phyloP scores from a whole-genome alignment of 306 rosid species.

The Cicer judaicum region DNA sequence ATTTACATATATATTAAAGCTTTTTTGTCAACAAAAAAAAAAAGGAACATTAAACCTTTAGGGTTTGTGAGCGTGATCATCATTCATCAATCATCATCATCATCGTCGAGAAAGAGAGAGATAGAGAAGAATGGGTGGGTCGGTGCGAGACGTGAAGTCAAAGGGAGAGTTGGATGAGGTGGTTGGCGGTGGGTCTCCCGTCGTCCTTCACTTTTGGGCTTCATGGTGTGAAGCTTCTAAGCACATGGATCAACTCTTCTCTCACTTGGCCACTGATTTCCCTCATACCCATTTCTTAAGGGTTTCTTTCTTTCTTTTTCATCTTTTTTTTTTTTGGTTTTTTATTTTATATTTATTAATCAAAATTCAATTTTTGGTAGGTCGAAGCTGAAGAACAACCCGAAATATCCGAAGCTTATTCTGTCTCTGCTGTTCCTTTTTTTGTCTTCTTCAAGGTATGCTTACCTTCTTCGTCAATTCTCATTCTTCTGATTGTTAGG shows the following conservation, averaged over 20 bases:
- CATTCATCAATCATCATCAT: background rate
- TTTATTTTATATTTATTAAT: background rate
- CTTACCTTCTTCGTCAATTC: background rate
- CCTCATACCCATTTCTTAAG: constrained; percentile 78
- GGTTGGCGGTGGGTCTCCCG: constrained; percentile 65
- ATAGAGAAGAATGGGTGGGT: constrained; percentile 67
- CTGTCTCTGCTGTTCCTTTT: constrained; percentile 90
- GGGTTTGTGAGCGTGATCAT: constrained; percentile 25
- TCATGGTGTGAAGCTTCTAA: constrained; percentile 97
- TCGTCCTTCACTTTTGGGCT: constrained; percentile 88
- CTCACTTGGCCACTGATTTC: constrained; percentile 82
- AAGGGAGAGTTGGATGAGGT: constrained; percentile 68
- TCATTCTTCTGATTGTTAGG: background rate
- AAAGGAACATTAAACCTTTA: background rate
- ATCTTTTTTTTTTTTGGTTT: background rate
- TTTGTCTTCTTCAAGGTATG: constrained; percentile 79
- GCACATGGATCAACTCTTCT: constrained; percentile 91
- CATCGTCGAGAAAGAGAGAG: no score
- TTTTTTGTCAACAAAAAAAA: no score
- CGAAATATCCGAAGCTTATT: constrained; percentile 82
- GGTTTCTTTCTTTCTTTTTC: constrained; percentile 47
- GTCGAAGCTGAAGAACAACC: constrained; percentile 97
- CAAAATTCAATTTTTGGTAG: constrained; percentile 42
- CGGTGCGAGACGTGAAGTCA: constrained; percentile 74
- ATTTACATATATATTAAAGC: no score